A percentile compares a stretch with the other conserved stretches of the same genome.
Conservation (phyloP, 371 early-diverging fungal genomes). For the Zychaea mexicana region DNA sequence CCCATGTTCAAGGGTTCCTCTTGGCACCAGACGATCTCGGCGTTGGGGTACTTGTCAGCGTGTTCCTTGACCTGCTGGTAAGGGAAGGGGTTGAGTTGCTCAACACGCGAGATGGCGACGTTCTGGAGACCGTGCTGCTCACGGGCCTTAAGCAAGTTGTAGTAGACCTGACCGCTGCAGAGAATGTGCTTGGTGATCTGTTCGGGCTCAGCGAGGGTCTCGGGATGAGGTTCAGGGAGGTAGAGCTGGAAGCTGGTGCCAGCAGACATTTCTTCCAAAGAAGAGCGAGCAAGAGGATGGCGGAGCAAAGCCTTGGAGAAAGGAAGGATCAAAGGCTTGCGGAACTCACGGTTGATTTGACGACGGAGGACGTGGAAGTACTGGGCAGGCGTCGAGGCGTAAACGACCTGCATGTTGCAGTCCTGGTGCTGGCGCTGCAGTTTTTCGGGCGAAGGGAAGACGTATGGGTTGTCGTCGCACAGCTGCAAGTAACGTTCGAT, state of each 20-base stretch:
- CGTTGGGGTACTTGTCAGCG: slow-evolving; percentile 88
- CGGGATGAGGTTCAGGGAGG: slow-evolving; percentile 91
- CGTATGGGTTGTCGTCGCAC: slow-evolving; percentile 92
- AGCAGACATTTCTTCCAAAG: slow-evolving; percentile 80
- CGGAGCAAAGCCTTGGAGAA: slow-evolving; percentile 94
- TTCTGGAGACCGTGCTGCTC: slow-evolving; percentile 81
- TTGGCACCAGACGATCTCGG: slow-evolving; percentile 92
- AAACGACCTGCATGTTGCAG: slow-evolving; percentile 97
- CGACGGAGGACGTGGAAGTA: slow-evolving; percentile 96
- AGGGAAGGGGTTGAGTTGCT: slow-evolving; percentile 97
- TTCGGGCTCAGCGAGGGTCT: slow-evolving; percentile 71
- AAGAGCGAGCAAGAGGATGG: slow-evolving; percentile 89
- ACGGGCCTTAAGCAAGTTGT: slow-evolving; percentile 85
- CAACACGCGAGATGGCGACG: slow-evolving; percentile 92
- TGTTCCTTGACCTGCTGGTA: slow-evolving; percentile 86
- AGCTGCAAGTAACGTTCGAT: slow-evolving; percentile 95
- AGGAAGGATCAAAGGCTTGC: slow-evolving; percentile 93
- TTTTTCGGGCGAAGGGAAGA: slow-evolving; percentile 82
- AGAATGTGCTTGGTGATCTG: slow-evolving; percentile 88
- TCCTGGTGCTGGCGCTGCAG: slow-evolving; percentile 92
- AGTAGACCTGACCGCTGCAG: slow-evolving; percentile 97
- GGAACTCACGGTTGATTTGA: slow-evolving; percentile 95
- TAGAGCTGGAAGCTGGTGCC: slow-evolving; percentile 86
- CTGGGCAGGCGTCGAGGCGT: slow-evolving; percentile 94
- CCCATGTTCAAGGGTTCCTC: slow-evolving; percentile 97